Evolutionary conservation across 345 rosid species (phyloP), one percentile per base, ranked within the genome.

Genomic region (Camelina hispida): DNA sequence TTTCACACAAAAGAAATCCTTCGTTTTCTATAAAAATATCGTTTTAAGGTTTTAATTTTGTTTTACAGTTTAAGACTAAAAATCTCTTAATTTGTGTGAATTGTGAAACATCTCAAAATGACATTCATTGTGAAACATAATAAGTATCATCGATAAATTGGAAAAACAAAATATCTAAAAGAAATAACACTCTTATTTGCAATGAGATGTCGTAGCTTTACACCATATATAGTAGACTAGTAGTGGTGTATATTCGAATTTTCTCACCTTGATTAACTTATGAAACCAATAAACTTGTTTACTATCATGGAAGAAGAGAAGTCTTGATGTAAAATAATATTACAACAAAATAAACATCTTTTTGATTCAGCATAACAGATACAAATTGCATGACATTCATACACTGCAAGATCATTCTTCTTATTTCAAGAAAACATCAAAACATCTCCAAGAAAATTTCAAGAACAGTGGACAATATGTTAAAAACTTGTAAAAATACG

Each of bases 371-470:
- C 13, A 40, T 11, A 3, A 17, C 6, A 17, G 8, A 50, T 20
- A 47, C 72, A 56, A 46, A 35, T 46, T 66, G 68, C 73, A 75
- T 67, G 73, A 75, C 73, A 37, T 48, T 61, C 79, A 56, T 61
- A 75, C 73, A 60, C 55, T 40, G 12, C 46, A 50, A 56, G 32
- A 57, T n/a, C 43, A 44, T 14, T 44, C 22, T 44, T 56, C 32
- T 56, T 22, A 74, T 35, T 47, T 64, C 77, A 54, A 43, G 25
- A 52, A 65, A 44, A 35, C 5, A 47, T 13, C 48, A 55, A 22
- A 60, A 40, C 30, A 75, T 61, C 13, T 62, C 23, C 50, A 22
- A 34, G 59, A 62, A 46, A 46, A 53, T 14, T 53, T 4, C 69
- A 69, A 54, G 69, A 76, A 68, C 11, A 68, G 6, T 52, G 74